Conservation (phyloP, 2,329 filamentous ascomycete genomes). For the Hypocreales sp. region DNA sequence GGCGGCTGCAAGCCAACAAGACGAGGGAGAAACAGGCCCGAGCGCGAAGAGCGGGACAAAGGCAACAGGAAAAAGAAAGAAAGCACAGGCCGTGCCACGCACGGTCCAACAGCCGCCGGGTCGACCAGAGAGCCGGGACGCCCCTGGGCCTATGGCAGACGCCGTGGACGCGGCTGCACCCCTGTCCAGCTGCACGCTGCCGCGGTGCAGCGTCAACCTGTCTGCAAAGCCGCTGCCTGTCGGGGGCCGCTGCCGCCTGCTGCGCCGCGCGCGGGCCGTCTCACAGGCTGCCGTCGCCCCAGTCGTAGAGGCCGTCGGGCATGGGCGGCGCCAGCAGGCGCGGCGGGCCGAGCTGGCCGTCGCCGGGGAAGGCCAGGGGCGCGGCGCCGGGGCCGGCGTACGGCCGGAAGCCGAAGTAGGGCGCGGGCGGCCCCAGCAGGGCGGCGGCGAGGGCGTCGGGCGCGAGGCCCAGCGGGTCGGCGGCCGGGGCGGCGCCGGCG, state of each 20-base stretch:
- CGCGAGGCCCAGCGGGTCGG: not conserved
- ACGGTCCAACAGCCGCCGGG: not conserved
- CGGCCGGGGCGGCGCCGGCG: too few species aligned
- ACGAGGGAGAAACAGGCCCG: too few species aligned
- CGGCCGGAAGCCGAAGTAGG: too few species aligned
- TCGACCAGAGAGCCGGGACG: not conserved
- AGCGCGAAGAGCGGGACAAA: too few species aligned
- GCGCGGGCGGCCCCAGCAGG: too few species aligned
- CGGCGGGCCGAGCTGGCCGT: not conserved
- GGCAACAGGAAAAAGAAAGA: too few species aligned
- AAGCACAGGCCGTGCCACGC: too few species aligned
- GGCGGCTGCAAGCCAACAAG: too few species aligned
- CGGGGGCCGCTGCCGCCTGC: too few species aligned
- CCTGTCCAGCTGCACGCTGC: not conserved
- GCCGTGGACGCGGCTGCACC: not conserved
- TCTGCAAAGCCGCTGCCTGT: too few species aligned
- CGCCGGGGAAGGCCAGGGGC: constrained; percentile 6
- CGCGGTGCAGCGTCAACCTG: too few species aligned
- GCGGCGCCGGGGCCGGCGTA: not conserved
- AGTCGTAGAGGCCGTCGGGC: constrained; percentile 1
- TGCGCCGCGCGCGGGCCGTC: not conserved
- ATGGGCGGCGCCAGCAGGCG: not conserved
- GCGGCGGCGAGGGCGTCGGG: too few species aligned
- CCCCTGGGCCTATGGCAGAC: not conserved
- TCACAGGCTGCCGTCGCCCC: constrained; percentile 1